Percentiles rank a stretch among this genome's conserved stretches.
phyloP scores from a whole-genome alignment of 2,329 filamentous ascomycete genomes.

The Colletotrichum limetticola region DNA sequence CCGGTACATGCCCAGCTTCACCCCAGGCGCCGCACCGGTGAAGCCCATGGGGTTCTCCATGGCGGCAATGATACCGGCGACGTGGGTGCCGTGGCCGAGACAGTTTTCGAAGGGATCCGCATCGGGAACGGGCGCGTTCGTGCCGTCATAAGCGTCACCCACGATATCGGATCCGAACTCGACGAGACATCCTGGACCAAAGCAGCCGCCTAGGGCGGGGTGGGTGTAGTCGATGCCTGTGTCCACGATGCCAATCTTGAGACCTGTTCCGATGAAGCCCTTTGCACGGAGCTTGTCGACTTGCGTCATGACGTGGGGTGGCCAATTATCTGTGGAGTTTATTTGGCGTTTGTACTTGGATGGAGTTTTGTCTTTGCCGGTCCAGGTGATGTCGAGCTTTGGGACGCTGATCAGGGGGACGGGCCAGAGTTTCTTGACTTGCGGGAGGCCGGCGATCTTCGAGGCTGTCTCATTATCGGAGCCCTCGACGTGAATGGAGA shows the following conservation, averaged over 20 bases:
- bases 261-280: slow-evolving; percentile 59
- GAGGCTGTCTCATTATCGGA: slow-evolving; percentile 52
- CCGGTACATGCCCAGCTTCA: slow-evolving; percentile 51
- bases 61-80: slow-evolving; percentile 57
- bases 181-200: slow-evolving; percentile 57
- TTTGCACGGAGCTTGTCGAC: slow-evolving; percentile 61
- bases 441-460: slow-evolving; percentile 52
- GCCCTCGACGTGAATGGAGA: slow-evolving; percentile 62
- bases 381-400: slow-evolving; percentile 52
- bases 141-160: slow-evolving; percentile 47
- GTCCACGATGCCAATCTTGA: slow-evolving; percentile 65
- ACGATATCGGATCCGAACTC: slow-evolving; percentile 55
- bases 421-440: slow-evolving; percentile 61
- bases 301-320: slow-evolving; percentile 67
- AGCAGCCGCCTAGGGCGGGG: slow-evolving; percentile 58
- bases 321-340: slow-evolving; percentile 49
- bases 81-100: slow-evolving; percentile 55
- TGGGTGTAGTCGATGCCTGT: slow-evolving; percentile 58
- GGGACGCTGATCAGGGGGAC: slow-evolving; percentile 57
- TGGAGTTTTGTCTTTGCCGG: slow-evolving; percentile 40
- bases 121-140: slow-evolving; percentile 45
- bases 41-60: slow-evolving; percentile 48
- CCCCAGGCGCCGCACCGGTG: slow-evolving; percentile 52
- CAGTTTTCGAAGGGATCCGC: slow-evolving; percentile 52
- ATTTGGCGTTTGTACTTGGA: slow-evolving; percentile 23